Evolutionary conservation across 768 basidiomycete species (phyloP).

Genomic region (Chalciporus piperatus): DNA sequence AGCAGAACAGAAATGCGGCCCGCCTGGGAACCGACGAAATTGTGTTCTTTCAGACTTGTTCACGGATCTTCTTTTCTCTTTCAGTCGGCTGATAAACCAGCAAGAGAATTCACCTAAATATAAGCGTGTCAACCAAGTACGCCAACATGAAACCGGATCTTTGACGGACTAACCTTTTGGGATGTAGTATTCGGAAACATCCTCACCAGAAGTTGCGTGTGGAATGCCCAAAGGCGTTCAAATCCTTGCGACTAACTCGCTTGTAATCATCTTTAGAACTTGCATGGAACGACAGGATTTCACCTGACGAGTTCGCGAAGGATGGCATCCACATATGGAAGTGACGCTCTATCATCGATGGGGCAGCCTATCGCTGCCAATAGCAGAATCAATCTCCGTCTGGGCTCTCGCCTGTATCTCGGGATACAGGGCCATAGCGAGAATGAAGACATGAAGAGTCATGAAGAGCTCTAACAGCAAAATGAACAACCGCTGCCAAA

Average conservation of each 20-base stretch:
- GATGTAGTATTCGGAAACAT: constrained; percentile 36
- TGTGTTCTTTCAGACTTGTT: neutral
- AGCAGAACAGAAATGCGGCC: neutral
- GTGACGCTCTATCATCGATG: constrained; percentile 17
- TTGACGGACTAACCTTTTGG: constrained; percentile 33
- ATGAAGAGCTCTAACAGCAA: constrained; percentile 21
- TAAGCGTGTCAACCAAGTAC: neutral
- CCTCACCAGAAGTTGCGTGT: constrained; percentile 22
- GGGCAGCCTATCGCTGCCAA: constrained; percentile 22
- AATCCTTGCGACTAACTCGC: neutral
- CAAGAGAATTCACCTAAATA: constrained; percentile 17
- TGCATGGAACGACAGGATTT: constrained; percentile 24
- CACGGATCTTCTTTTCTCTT: constrained; percentile 4
- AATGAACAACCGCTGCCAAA: neutral
- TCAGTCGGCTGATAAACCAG: constrained; percentile 17
- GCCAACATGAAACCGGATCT: neutral
- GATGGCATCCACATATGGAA: constrained; percentile 44
- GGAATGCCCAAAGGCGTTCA: constrained; percentile 18
- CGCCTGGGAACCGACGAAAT: neutral
- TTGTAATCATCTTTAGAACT: neutral
- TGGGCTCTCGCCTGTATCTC: constrained; percentile 26
- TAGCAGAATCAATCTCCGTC: constrained; percentile 26
- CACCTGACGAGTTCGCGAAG: constrained; percentile 35
- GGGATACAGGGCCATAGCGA: constrained; percentile 29
- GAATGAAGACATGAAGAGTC: constrained; percentile 23